Evolutionary conservation across 257 asterid species (phyloP).

Genomic region (Prunella vulgaris): DNA sequence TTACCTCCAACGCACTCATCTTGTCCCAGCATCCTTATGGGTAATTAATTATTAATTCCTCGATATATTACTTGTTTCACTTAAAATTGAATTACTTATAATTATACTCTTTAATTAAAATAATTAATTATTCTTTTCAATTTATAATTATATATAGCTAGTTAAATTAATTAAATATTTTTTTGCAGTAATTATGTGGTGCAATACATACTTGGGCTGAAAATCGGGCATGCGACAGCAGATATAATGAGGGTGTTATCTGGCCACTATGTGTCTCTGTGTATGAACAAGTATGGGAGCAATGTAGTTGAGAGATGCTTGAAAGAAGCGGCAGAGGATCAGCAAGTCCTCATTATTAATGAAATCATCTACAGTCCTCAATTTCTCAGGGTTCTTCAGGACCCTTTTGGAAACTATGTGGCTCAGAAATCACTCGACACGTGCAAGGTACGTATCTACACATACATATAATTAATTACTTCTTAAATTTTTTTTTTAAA

Average conservation of each 20-base stretch:
- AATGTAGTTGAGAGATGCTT: conserved; percentile 66
- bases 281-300: conserved; percentile 60
- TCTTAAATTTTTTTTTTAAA: no score
- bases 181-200: conserved; percentile 59
- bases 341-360: conserved; percentile 19
- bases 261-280: conserved; percentile 36
- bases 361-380: conserved; percentile 41
- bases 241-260: conserved; percentile 29
- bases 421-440: conserved; percentile 46
- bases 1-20: conserved; percentile 31
- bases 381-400: conserved; percentile 49
- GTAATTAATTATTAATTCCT: neutral
- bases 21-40: conserved; percentile 52
- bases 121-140: no score
- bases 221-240: conserved; percentile 5
- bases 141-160: no score
- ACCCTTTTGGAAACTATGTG: conserved; percentile 68
- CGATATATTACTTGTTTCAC: no score
- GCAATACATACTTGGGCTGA: conserved; percentile 37
- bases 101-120: no score
- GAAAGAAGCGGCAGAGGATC: conserved; percentile 21
- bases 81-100: no score
- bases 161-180: neutral
- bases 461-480: no score
- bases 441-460: conserved; percentile 33